Base-by-base conservation (phyloP, 2,329 filamentous ascomycete species). In the Nectriaceae sp. region DNA sequence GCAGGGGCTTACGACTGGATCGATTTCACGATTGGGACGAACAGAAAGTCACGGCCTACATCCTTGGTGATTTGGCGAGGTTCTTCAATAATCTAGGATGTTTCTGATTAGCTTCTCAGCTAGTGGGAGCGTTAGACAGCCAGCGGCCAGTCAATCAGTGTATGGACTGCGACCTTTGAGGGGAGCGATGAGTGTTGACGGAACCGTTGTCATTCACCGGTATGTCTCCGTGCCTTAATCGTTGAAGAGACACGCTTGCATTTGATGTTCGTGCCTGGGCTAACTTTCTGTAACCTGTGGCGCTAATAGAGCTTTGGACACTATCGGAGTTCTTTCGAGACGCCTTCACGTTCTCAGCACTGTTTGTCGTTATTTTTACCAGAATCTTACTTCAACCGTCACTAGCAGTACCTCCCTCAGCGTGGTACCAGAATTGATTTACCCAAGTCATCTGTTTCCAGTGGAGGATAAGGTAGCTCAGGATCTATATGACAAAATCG, bases 1-100 rank as follows among this genome's bases (percentile, higher is more conserved):
- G 49, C 70, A 22, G 65, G 64, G 4, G 49, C 56, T 5, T 70
- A 70, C 51, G 50, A 63, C 37, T 70, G 66, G 65, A 36, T 70
- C 15, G 66, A 70, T 42, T 50, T 57, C 15, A 54, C 64, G 8
- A 52, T 70, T 42, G 49, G 49, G 15, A 51, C 55, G 21, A 51
- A 56, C 39, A 56, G 33, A 10, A 36, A 36, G 33, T 36, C 16
- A 6, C 8, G 16, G 33, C n/a, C 8, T 19, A 10, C 8, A 36
- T 15, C n/a, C 24, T 29, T n/a, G n/a, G n/a, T n/a, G n/a, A n/a
- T n/a, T n/a, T n/a, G n/a, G n/a, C n/a, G n/a, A n/a, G n/a, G n/a
- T n/a, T n/a, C n/a, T n/a, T n/a, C n/a, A n/a, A n/a, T n/a, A n/a
- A n/a, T n/a, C n/a, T n/a, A n/a, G n/a, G n/a, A n/a, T n/a, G n/a